Evolutionary conservation across 208 protist genomes (phyloP).

Genomic region (Acanthamoeba healyi): DNA sequence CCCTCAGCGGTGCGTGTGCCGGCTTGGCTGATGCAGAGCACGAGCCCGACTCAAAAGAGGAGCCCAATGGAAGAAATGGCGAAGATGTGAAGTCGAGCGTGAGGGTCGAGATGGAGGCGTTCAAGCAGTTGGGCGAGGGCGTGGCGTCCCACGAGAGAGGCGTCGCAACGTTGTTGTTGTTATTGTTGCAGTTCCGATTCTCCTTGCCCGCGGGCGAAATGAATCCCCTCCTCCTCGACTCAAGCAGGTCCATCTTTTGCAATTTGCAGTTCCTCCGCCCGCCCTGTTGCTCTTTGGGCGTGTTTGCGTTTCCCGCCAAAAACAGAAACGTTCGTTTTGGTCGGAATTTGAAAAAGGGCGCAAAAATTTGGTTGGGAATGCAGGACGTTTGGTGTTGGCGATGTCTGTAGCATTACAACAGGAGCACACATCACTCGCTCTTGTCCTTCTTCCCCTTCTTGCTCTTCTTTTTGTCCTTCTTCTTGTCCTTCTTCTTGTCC

Average conservation of each 20-base stretch:
- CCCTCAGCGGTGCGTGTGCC: too few relatives aligned
- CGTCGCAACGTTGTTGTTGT: not conserved
- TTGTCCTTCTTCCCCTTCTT: constrained; percentile 7
- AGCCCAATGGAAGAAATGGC: not conserved
- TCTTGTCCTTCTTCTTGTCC: not conserved
- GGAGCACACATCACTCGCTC: not conserved
- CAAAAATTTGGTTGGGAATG: not conserved
- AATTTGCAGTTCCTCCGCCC: too few relatives aligned
- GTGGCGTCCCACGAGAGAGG: constrained; percentile 15
- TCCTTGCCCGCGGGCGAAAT: not conserved
- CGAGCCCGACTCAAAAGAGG: too few relatives aligned
- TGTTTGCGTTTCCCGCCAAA: constrained; percentile 10
- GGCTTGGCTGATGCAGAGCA: not conserved
- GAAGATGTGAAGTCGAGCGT: not conserved
- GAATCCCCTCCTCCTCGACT: not conserved
- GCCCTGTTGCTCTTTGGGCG: too few relatives aligned
- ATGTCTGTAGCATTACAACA: too few relatives aligned
- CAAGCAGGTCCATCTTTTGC: not conserved
- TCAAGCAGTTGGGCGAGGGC: not conserved
- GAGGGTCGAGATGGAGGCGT: not conserved
- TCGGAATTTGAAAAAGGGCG: not conserved
- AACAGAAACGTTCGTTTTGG: not conserved
- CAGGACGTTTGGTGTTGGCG: not conserved
- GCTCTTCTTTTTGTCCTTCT: not conserved
- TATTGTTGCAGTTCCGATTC: not conserved